These are phyloP conservation scores for Microglena sp. DNA, from an alignment of 139 green algal species.

Conservation along the genomic window DNA sequence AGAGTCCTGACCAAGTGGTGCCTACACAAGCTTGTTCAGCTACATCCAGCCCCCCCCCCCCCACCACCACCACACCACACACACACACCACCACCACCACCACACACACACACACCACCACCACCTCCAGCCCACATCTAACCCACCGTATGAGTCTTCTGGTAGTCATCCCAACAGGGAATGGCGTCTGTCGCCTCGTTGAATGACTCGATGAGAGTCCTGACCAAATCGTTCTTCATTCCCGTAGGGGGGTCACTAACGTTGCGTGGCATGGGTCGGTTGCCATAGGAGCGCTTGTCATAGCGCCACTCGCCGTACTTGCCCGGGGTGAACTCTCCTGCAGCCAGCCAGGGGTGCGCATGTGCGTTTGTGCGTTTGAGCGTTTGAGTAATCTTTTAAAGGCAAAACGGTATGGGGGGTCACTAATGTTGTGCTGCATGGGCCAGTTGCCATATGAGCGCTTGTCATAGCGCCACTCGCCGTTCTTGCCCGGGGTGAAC, in stretches of 20 bases:
- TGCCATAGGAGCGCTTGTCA: slow-evolving; percentile 84
- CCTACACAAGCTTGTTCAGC: no score
- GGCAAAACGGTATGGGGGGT: slow-evolving; percentile 49
- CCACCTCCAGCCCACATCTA: no score
- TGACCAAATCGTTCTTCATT: slow-evolving; percentile 77
- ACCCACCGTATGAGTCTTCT: no score
- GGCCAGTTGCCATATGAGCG: slow-evolving; percentile 57
- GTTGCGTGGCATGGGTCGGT: slow-evolving; percentile 47
- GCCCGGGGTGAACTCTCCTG: slow-evolving; percentile 60
- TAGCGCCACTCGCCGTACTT: slow-evolving; percentile 89
- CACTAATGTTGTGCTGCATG: slow-evolving; percentile 42
- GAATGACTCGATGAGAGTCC: slow-evolving; percentile 43
- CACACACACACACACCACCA: no score
- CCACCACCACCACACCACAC: no score
- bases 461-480: slow-evolving; percentile 93
- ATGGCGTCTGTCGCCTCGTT: slow-evolving; percentile 57
- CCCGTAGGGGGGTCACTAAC: slow-evolving; percentile 46
- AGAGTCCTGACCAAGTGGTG: slow-evolving; percentile 68
- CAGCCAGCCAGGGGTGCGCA: neutral
- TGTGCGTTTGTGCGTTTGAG: neutral
- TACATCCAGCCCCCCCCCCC: no score
- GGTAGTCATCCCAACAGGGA: slow-evolving; percentile 73
- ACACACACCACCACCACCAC: no score
- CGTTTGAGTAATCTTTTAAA: neutral
- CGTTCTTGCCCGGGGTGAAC: slow-evolving; percentile 73